A percentile compares a stretch with the other conserved stretches of the same genome.
Conservation (phyloP, 352 stramenopile genomes). For the Phytophthora fragariaefolia region DNA sequence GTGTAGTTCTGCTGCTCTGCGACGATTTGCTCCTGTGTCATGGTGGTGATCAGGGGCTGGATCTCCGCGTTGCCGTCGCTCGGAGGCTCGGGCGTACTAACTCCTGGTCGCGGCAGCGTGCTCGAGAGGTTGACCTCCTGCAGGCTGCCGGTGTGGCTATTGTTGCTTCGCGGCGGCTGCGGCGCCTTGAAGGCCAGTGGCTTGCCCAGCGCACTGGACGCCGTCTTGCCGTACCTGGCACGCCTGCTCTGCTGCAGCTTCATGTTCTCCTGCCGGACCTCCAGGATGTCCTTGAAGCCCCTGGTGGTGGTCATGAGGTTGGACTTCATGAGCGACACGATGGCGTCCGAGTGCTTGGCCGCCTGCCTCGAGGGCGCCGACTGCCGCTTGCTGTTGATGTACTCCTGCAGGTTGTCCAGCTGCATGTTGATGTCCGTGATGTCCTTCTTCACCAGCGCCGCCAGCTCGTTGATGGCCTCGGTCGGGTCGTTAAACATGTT, state of each 20-base stretch:
- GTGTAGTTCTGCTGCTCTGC: slow-evolving; percentile 83
- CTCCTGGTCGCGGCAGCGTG: slow-evolving; percentile 61
- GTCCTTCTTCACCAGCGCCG: slow-evolving; percentile 84
- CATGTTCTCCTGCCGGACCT: slow-evolving; percentile 89
- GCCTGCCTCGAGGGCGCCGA: slow-evolving; percentile 67
- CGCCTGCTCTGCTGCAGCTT: slow-evolving; percentile 85
- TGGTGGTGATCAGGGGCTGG: slow-evolving; percentile 74
- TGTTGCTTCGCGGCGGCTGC: slow-evolving; percentile 35
- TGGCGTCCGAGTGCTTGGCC: slow-evolving; percentile 81
- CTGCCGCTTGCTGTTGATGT: slow-evolving; percentile 74
- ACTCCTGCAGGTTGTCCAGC: slow-evolving; percentile 86
- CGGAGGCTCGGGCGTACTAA: slow-evolving; percentile 14
- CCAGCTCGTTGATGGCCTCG: slow-evolving; percentile 84
- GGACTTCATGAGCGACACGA: slow-evolving; percentile 88
- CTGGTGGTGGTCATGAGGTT: slow-evolving; percentile 80
- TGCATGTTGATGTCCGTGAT: slow-evolving; percentile 89
- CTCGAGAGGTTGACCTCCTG: slow-evolving; percentile 55
- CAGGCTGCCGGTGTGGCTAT: slow-evolving; percentile 36
- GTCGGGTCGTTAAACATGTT: slow-evolving; percentile 92
- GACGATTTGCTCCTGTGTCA: slow-evolving; percentile 79
- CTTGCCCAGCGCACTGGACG: slow-evolving; percentile 75
- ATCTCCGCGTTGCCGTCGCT: slow-evolving; percentile 56
- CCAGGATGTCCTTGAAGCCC: slow-evolving; percentile 87
- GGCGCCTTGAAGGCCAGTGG: slow-evolving; percentile 73
- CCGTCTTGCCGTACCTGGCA: slow-evolving; percentile 78